Conservation (phyloP, 2,329 filamentous ascomycete species). For the Epicoccum nigrum region DNA sequence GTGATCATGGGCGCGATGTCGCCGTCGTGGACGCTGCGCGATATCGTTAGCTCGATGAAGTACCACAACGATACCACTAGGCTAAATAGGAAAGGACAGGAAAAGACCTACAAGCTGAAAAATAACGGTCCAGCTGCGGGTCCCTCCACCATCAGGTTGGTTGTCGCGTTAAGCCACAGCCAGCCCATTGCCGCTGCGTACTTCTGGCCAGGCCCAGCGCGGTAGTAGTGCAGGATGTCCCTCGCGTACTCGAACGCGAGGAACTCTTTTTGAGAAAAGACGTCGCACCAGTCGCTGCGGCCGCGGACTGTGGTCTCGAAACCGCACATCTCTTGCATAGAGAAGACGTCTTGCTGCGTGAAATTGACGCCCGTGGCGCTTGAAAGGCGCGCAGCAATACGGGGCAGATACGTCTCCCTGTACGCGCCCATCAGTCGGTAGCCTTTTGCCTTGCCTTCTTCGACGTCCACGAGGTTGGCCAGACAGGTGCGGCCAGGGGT, state of each 20-base stretch:
- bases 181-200: slow-evolving; percentile 62
- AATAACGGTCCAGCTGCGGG: slow-evolving; percentile 55
- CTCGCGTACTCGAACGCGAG: slow-evolving; percentile 63
- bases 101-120: slow-evolving; percentile 59
- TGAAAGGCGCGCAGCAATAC: slow-evolving; percentile 54
- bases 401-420: slow-evolving; percentile 55
- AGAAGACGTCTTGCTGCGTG: slow-evolving; percentile 57
- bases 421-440: slow-evolving; percentile 55
- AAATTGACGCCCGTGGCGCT: slow-evolving; percentile 53
- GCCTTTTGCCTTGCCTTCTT: slow-evolving; percentile 58
- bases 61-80: too few species aligned
- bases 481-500: slow-evolving; percentile 60
- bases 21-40: slow-evolving; percentile 61
- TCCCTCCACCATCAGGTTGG: slow-evolving; percentile 55
- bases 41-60: slow-evolving; percentile 4
- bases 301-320: slow-evolving; percentile 63
- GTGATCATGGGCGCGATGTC: slow-evolving; percentile 63
- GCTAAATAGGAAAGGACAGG: background rate
- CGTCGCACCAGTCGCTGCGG: slow-evolving; percentile 61
- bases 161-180: slow-evolving; percentile 64
- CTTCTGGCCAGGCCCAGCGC: slow-evolving; percentile 62
- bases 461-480: slow-evolving; percentile 47
- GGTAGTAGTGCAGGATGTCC: slow-evolving; percentile 64
- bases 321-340: slow-evolving; percentile 67
- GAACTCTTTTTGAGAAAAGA: slow-evolving; percentile 62